These are phyloP conservation scores for Buxus sempervirens DNA, from an alignment of 164 flowering plant genomes.

Conservation along the genomic window DNA sequence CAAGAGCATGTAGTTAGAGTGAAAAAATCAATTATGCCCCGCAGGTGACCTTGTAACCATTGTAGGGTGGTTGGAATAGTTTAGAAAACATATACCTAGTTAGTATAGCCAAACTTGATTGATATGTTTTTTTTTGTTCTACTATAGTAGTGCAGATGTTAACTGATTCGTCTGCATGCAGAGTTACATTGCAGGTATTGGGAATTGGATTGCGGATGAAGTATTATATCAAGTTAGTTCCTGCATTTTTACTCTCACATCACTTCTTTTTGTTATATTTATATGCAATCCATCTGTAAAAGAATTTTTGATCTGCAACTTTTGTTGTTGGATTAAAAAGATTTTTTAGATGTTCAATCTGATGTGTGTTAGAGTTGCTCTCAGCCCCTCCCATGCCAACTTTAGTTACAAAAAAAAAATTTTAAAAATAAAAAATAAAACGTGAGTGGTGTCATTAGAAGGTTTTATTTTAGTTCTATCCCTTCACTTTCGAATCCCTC, in stretches of 20 bases:
- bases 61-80: not conserved
- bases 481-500: too few relatives aligned
- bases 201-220: slow-evolving; percentile 99
- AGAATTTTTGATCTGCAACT: too few relatives aligned
- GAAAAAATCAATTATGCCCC: too few relatives aligned
- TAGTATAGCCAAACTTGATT: not conserved
- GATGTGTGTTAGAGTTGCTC: too few relatives aligned
- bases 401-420: too few relatives aligned
- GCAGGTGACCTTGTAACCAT: not conserved
- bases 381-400: too few relatives aligned
- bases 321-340: too few relatives aligned
- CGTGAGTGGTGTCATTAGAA: not conserved
- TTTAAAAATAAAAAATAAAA: too few relatives aligned
- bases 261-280: not conserved
- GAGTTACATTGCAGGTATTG: slow-evolving; percentile 88
- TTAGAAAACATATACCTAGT: not conserved
- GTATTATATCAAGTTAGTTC: slow-evolving; percentile 84
- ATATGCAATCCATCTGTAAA: too few relatives aligned
- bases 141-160: not conserved
- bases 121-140: not conserved
- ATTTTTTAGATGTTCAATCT: too few relatives aligned
- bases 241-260: not conserved
- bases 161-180: slow-evolving; percentile 32
- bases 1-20: too few relatives aligned
- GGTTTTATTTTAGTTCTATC: not conserved